Conservation (phyloP, 306 rosid genomes). For the Vicia villosa region DNA sequence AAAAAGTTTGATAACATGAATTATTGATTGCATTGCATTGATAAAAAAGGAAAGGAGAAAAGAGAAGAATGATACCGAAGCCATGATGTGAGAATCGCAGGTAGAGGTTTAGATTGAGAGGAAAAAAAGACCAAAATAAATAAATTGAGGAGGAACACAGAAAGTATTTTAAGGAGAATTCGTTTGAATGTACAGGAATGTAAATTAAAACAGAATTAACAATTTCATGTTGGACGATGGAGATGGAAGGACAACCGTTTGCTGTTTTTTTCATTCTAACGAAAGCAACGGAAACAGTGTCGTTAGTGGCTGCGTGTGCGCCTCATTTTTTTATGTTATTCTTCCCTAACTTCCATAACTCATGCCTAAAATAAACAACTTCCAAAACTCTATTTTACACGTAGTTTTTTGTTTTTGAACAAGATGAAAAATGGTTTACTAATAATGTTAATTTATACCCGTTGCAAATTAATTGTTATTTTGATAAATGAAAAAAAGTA, state of each 20-base stretch:
- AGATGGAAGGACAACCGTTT: neutral
- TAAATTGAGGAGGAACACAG: neutral
- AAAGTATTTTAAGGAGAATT: neutral
- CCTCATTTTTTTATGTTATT: neutral
- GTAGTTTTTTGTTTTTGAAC: no score
- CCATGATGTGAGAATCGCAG: conserved; percentile 6
- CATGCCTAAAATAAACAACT: neutral
- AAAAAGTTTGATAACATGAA: conserved; percentile 10
- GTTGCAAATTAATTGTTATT: no score
- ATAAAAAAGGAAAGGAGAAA: neutral
- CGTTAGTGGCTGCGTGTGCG: neutral
- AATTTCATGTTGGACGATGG: neutral
- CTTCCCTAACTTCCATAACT: neutral
- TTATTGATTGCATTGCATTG: neutral
- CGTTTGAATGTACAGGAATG: neutral
- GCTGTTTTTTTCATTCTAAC: neutral
- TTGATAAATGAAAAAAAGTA: no score
- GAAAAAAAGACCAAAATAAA: neutral
- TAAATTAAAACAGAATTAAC: neutral
- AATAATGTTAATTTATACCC: no score
- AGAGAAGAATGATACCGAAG: neutral
- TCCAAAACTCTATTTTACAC: neutral
- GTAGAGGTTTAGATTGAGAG: neutral
- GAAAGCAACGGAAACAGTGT: neutral
- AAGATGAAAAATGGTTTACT: no score